phyloP scores from a whole-genome alignment of 148 eudicot species.

The Heliosperma pusillum region DNA sequence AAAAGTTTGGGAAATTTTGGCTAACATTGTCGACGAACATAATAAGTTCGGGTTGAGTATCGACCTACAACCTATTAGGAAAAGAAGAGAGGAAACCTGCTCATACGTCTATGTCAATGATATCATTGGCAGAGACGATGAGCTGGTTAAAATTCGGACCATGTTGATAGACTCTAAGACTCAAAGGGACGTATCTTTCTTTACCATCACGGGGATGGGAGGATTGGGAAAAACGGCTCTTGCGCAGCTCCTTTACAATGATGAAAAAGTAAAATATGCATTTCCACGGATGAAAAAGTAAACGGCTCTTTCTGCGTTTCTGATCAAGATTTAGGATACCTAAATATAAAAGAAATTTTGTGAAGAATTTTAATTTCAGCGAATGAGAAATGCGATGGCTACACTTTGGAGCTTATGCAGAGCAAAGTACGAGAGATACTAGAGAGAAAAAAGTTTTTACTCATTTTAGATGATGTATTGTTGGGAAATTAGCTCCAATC shows the following conservation, averaged over 20 bases:
- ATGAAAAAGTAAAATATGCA: conserved; percentile 9
- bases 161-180: too few relatives aligned
- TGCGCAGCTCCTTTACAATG: conserved; percentile 26
- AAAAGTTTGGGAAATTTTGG: too few relatives aligned
- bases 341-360: conserved; percentile 9
- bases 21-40: too few relatives aligned
- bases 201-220: conserved; percentile 31
- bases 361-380: not conserved
- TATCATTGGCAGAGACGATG: too few relatives aligned
- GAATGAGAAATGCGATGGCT: not conserved
- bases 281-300: too few relatives aligned
- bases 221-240: conserved; percentile 37
- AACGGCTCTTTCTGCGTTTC: conserved; percentile 24
- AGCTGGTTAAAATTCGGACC: too few relatives aligned
- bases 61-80: not conserved
- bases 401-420: not conserved
- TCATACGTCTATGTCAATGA: too few relatives aligned
- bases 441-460: not conserved
- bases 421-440: not conserved
- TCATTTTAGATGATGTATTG: conserved; percentile 6
- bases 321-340: conserved; percentile 4
- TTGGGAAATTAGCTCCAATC: too few relatives aligned
- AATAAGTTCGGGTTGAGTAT: conserved; percentile 1
- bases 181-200: too few relatives aligned
- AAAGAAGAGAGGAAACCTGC: not conserved